phyloP scores from a whole-genome alignment of 768 basidiomycete genomes.

The Tephrocybe sp. region DNA sequence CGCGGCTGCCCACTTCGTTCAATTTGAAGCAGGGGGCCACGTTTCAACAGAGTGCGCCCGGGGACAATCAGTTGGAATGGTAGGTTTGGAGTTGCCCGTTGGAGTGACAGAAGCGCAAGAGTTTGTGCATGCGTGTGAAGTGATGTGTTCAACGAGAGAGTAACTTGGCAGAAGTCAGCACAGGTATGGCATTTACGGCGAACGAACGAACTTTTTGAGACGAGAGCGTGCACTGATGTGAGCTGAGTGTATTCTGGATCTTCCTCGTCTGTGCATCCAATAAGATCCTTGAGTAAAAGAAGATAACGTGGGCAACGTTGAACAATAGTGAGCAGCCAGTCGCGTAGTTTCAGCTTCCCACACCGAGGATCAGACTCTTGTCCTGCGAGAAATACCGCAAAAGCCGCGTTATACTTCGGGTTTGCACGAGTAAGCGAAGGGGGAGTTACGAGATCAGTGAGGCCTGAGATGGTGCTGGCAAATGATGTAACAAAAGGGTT shows the following conservation, averaged over 20 bases:
- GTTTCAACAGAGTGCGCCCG: constrained; percentile 75
- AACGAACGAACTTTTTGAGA: constrained; percentile 65
- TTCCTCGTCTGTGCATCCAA: constrained; percentile 60
- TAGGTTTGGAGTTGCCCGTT: constrained; percentile 72
- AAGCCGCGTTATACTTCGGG: constrained; percentile 47
- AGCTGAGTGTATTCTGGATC: constrained; percentile 70
- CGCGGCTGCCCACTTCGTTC: constrained; percentile 50
- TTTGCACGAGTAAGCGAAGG: constrained; percentile 37
- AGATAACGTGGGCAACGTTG: constrained; percentile 89
- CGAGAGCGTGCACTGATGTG: constrained; percentile 57
- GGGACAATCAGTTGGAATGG: constrained; percentile 79
- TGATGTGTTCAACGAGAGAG: constrained; percentile 73
- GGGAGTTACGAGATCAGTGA: constrained; percentile 52
- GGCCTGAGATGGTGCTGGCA: constrained; percentile 58
- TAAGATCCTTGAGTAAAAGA: constrained; percentile 79
- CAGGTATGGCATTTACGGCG: neutral
- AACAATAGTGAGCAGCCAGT: constrained; percentile 86
- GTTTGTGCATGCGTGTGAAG: constrained; percentile 78
- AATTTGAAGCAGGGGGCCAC: constrained; percentile 59
- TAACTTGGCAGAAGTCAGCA: constrained; percentile 50
- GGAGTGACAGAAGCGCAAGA: constrained; percentile 72
- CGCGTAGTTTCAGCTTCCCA: constrained; percentile 72
- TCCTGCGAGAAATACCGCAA: constrained; percentile 59
- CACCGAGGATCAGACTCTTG: constrained; percentile 73
- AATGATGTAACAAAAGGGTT: constrained; percentile 84